Base-by-base conservation (phyloP, 2,329 filamentous ascomycete species). In the Cladophialophora yegresii region DNA sequence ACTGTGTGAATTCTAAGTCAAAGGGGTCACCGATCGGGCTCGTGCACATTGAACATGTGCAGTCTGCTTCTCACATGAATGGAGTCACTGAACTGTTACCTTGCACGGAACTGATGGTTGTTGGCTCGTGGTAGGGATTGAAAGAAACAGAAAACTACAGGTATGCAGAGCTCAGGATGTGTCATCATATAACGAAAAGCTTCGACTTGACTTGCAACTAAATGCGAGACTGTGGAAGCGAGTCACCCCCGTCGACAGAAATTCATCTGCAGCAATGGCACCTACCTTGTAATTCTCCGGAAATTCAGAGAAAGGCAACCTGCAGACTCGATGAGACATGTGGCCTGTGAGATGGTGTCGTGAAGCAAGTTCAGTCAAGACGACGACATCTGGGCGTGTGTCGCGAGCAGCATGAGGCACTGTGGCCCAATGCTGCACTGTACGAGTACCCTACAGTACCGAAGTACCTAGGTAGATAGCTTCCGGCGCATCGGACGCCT, bases 191-290 rank as follows among this genome's bases (percentile, higher is more conserved):
- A 4, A 54, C 6, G 16, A 33, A 60, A 47, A 33, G 47, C 45
- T 68, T 61, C 61, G 64, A 50, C 26, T 50, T 26, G 20, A 16
- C 2, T 50, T 4, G 45, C 47, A 26, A 10, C 12, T 16, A 49
- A 49, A 26, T 22, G 45, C 45, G n/a, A 50, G 16, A 28, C 26
- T 28, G 26, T 28, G 26, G 26, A 23, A 26, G 47, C 16, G 26
- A 28, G 26, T 43, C 36, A 43, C 16, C 36, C 36, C n/a, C 36
- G 6, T n/a, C 16, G 36, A 8, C 13, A 6, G 26, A 28, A 6
- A 28, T 28, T 43, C 36, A 43, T 43, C 47, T 20, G 47, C 47
- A 50, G 47, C 7, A 20, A 26, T n/a, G 36, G 16, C 4, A 40
- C 36, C 16, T 43, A 43, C 36, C 36, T 43, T 8, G 36, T n/a